Percentiles rank a stretch among this genome's conserved stretches.
These are phyloP conservation scores for Aspergillus steynii DNA, from an alignment of 495 filamentous ascomycete genomes.

Conservation along the genomic window DNA sequence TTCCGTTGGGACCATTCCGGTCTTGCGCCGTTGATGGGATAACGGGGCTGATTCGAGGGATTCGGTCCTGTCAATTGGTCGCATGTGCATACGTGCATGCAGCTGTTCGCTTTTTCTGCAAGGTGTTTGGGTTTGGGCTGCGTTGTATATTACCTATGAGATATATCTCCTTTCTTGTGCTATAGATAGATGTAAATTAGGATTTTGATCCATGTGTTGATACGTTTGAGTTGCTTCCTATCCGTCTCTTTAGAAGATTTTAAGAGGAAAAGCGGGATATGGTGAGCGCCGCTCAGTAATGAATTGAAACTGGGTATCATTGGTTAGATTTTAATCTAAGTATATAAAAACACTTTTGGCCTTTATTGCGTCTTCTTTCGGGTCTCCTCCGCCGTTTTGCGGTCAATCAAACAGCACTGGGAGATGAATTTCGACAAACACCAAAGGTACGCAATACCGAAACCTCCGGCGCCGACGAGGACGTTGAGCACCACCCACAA, in stretches of 20 bases:
- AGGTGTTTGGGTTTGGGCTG: slow-evolving; percentile 3
- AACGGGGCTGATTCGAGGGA: slow-evolving; percentile 7
- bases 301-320: slow-evolving; percentile 33
- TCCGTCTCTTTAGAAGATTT: not conserved
- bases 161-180: not conserved
- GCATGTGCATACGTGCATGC: not conserved
- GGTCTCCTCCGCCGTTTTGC: slow-evolving; percentile 26
- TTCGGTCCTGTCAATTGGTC: not conserved
- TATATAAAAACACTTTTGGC: slow-evolving; percentile 1
- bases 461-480: slow-evolving; percentile 79
- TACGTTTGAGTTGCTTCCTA: not conserved
- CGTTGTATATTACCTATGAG: slow-evolving; percentile 4
- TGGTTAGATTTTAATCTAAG: slow-evolving; percentile 14
- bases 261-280: not conserved
- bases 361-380: slow-evolving; percentile 45
- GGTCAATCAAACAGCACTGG: slow-evolving; percentile 50
- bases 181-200: slow-evolving; percentile 1
- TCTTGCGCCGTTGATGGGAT: not conserved
- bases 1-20: not conserved
- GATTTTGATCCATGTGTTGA: not conserved
- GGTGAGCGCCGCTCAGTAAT: too few relatives aligned
- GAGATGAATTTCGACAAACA: slow-evolving; percentile 70
- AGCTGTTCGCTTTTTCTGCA: not conserved
- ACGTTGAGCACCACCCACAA: slow-evolving; percentile 92
- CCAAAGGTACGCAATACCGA: slow-evolving; percentile 87